Evolutionary conservation across 257 asterid genomes (phyloP), one percentile per base, ranked within the genome.

Genomic region (Solanum peruvianum): DNA sequence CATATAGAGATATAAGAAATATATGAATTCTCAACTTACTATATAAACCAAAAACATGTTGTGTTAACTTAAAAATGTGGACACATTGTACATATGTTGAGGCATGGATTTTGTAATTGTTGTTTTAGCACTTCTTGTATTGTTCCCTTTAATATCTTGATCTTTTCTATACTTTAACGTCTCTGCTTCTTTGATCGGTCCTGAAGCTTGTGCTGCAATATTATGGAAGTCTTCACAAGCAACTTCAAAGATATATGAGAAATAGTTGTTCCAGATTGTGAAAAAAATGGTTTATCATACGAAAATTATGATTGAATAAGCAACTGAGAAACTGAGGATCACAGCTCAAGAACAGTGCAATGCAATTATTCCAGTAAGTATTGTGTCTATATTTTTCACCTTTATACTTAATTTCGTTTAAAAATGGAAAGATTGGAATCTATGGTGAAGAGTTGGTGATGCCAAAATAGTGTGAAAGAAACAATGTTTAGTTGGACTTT

Each of bases 121-220:
- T 47, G 56, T 16, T 47, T 47, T 13, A 4, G 14, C 7, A 47
- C 56, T 12, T 47, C 18, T 47, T 47, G 18, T 18, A 47, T 47
- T 47, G 6, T 47, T 47, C 14, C 18, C 56, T 47, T 47, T 6
- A 13, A 47, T 47, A 47, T 47, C 56, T 47, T 13, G 56, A 47
- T 47, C 18, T 47, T 47, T 47, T 47, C 18, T 47, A 13, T 47
- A 47, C 13, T 4, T 13, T 18, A 14, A 52, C 3, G 23, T 52
- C 23, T 49, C 14, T 47, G 44, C 9, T 29, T 78, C 27, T 75
- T 64, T 89, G 47, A 37, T 21, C 98, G 95, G 98, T 87, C 98
- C 98, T 62, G 98, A 97, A 90, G 99, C 99, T 71, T 94, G 98
- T 87, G 99, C 98, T 29, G 97, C 98, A 88, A 97, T 97, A 89